Percentiles rank a stretch among this genome's conserved stretches.
phyloP scores from a whole-genome alignment of 257 asterid genomes.

The Craterostigma plantagineum region DNA sequence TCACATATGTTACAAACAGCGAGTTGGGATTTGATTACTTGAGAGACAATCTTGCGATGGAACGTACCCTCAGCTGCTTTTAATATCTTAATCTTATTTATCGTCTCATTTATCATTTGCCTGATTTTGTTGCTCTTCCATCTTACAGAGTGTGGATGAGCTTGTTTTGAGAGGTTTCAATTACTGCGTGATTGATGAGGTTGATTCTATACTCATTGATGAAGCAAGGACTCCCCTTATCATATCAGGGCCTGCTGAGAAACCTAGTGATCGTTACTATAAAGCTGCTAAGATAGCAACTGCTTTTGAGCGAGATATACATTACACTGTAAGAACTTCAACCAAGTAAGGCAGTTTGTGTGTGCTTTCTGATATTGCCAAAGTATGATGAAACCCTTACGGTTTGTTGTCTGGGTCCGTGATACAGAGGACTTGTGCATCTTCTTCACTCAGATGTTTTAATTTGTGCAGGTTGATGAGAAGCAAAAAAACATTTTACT shows the following conservation, averaged over 20 bases:
- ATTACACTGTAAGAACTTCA: conserved; percentile 62
- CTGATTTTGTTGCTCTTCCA: conserved; percentile 18
- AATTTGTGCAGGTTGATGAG: conserved; percentile 80
- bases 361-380: not conserved
- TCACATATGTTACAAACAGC: conserved; percentile 92
- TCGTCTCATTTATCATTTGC: too few species aligned
- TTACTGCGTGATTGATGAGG: conserved; percentile 97
- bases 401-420: conserved; percentile 6
- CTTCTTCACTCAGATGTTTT: conserved; percentile 9
- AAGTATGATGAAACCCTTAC: conserved; percentile 4
- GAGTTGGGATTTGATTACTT: conserved; percentile 93
- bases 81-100: too few species aligned
- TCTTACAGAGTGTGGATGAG: conserved; percentile 78
- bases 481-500: conserved; percentile 75
- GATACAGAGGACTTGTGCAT: conserved; percentile 3
- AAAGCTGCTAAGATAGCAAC: conserved; percentile 94
- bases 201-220: conserved; percentile 91
- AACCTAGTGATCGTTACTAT: conserved; percentile 82
- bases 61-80: conserved; percentile 19
- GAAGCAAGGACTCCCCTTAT: conserved; percentile 99
- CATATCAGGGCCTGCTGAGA: conserved; percentile 96
- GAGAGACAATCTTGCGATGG: conserved; percentile 99
- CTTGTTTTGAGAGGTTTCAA: conserved; percentile 80
- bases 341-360: conserved; percentile 1
- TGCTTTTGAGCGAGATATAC: conserved; percentile 80